Evolutionary conservation across 2,329 filamentous ascomycete species (phyloP).

Genomic region (Colletotrichum siamense): DNA sequence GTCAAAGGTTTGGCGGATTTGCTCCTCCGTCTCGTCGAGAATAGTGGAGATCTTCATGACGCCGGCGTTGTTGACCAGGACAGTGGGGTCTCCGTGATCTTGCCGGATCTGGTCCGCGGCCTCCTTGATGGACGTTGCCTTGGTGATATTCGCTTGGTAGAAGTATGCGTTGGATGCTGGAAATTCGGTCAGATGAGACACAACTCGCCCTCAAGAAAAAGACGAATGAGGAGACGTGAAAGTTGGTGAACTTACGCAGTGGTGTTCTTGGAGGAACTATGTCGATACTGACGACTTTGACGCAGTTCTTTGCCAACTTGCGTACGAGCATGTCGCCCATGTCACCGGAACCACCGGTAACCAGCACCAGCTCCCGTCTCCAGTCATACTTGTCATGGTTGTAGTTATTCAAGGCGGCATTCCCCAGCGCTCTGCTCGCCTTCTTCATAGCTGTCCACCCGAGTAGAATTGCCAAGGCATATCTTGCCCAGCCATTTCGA

Average conservation of each 20-base stretch:
- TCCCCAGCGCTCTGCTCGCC: neutral
- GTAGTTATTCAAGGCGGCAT: slow-evolving; percentile 12
- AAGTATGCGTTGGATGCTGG: slow-evolving; percentile 10
- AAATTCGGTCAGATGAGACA: neutral
- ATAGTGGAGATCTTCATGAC: slow-evolving; percentile 41
- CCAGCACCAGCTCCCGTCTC: slow-evolving; percentile 36
- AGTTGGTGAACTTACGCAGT: neutral
- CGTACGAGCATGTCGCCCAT: slow-evolving; percentile 5
- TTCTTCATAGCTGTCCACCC: neutral
- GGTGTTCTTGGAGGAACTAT: neutral
- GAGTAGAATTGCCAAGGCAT: neutral
- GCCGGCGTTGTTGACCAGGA: slow-evolving; percentile 42
- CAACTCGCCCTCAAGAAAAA: neutral
- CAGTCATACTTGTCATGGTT: slow-evolving; percentile 10
- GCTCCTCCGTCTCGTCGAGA: slow-evolving; percentile 42
- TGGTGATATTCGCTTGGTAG: slow-evolving; percentile 10
- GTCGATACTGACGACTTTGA: slow-evolving; percentile 15
- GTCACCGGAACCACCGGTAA: slow-evolving; percentile 14
- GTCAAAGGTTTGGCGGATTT: slow-evolving; percentile 49
- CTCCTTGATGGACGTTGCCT: slow-evolving; percentile 35
- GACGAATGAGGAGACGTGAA: neutral
- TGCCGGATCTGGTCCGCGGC: slow-evolving; percentile 47
- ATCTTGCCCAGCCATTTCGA: neutral
- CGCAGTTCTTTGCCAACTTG: slow-evolving; percentile 10
- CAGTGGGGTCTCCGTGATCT: slow-evolving; percentile 36